These are phyloP conservation scores for Cichorium intybus DNA, from an alignment of 140 eudicot genomes.

Conservation along the genomic window DNA sequence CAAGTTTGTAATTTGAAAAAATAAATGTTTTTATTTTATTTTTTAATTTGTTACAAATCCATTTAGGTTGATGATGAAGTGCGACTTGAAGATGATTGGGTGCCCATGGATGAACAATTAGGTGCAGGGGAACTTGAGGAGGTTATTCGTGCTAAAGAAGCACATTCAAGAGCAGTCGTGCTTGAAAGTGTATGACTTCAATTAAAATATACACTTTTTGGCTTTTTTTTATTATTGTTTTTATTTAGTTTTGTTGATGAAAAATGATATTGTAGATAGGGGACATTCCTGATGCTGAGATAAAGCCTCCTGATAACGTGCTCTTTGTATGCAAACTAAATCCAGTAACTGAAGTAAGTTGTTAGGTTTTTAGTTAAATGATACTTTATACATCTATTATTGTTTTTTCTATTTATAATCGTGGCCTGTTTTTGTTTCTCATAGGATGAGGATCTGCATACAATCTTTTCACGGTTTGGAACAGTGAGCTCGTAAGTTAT, in stretches of 20 bases:
- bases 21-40: no score
- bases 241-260: neutral
- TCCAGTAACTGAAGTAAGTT: constrained; percentile 92
- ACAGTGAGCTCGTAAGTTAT: constrained; percentile 80
- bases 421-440: neutral
- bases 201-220: no score
- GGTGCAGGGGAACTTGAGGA: constrained; percentile 72
- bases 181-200: constrained; percentile 72
- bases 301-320: constrained; percentile 96
- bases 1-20: neutral
- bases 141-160: constrained; percentile 80
- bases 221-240: neutral
- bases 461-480: constrained; percentile 94
- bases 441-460: constrained; percentile 92
- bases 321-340: constrained; percentile 94
- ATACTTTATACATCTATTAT: neutral
- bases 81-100: constrained; percentile 98
- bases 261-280: constrained; percentile 81
- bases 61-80: constrained; percentile 89
- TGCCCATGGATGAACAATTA: constrained; percentile 87
- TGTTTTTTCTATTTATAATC: neutral
- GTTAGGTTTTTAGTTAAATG: constrained; percentile 2
- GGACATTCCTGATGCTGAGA: constrained; percentile 95
- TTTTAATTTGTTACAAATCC: constrained; percentile 4
- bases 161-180: constrained; percentile 97